Base-by-base conservation (phyloP, 2,329 filamentous ascomycete genomes). In the Fusarium sp. region DNA sequence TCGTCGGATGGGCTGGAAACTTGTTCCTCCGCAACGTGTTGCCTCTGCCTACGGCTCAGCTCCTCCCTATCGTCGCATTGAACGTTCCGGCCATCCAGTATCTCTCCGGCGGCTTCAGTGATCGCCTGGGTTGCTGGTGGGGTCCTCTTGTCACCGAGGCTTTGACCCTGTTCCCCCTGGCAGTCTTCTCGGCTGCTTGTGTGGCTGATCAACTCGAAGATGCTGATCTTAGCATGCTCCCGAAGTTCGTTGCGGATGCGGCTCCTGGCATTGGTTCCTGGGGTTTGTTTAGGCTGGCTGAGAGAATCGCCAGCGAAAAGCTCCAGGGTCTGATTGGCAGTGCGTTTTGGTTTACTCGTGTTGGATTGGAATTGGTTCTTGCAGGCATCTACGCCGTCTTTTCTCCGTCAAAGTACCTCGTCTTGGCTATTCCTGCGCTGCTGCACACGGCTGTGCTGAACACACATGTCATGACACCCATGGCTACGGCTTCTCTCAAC, bases 131-230 rank as follows among this genome's bases (percentile, higher is more conserved):
- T 1, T 91, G 92, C 18, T 85, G 88, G 9, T 89, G 89, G 79
- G 97, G 96, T 0, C 95, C 97, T 1, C 79, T 95, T 8, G 81
- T 94, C 64, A 95, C 93, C 1, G 95, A 98, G 80, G 81, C 86
- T 2, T 79, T 95, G 35, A 95, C 94, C 1, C 90, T 95, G 78
- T 91, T 93, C 64, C 93, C 93, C 1, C 81, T 95, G 32, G 83
- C 93, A 13, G 81, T 89, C n/a, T 78, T 94, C n/a, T 89, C 91
- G 4, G 87, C 91, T 6, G 88, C 91, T 32, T 89, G 88, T 68
- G 89, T 91, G 5, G 92, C 92, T 1, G 90, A 91, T 60, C 83
- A 91, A 43, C 84, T 95, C 50, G 92, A 95, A 58, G 84, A 86
- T 32, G 85, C 90, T 43, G 87, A 92, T 61, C 79, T 93, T 25